Evolutionary conservation across 2,329 filamentous ascomycete species (phyloP).

Genomic region (Cladophialophora exuberans): DNA sequence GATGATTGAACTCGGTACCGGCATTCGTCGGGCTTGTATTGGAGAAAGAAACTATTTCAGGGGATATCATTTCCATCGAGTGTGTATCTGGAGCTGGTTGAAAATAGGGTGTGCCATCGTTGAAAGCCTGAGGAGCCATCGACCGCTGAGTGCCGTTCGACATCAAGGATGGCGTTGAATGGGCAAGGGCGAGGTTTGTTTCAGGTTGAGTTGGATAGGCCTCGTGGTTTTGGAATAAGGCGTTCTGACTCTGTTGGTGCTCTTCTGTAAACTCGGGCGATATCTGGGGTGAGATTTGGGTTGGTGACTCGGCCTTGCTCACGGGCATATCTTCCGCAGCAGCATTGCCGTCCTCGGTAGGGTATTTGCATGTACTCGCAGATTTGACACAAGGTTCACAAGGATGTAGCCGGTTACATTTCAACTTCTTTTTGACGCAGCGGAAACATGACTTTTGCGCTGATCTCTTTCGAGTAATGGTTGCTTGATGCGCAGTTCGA

Average conservation of each 20-base stretch:
- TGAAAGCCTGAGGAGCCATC: slow-evolving; percentile 1
- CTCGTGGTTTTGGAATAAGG: slow-evolving; percentile 1
- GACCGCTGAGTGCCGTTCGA: slow-evolving; percentile 3
- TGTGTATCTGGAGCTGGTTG: slow-evolving; percentile 13
- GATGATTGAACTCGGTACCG: slow-evolving; percentile 12
- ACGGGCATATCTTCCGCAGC: background rate
- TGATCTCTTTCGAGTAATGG: slow-evolving; percentile 15
- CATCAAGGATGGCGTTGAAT: background rate
- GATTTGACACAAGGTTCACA: slow-evolving; percentile 21
- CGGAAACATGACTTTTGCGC: slow-evolving; percentile 29
- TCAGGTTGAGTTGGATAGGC: slow-evolving; percentile 1
- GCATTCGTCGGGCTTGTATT: slow-evolving; percentile 20
- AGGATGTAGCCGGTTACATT: slow-evolving; percentile 22
- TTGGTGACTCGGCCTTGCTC: slow-evolving; percentile 14
- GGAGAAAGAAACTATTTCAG: slow-evolving; percentile 19
- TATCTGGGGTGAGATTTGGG: background rate
- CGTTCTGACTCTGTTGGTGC: background rate
- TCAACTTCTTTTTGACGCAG: slow-evolving; percentile 29
- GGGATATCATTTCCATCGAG: slow-evolving; percentile 14
- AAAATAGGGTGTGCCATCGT: slow-evolving; percentile 8
- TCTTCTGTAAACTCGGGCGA: slow-evolving; percentile 7
- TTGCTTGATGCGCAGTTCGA: slow-evolving; percentile 26
- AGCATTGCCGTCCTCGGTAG: slow-evolving; percentile 6
- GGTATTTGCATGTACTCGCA: slow-evolving; percentile 19
- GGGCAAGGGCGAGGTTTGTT: background rate